Conservation (phyloP, 2,329 filamentous ascomycete genomes). For the Aspergillus novofumigatus region DNA sequence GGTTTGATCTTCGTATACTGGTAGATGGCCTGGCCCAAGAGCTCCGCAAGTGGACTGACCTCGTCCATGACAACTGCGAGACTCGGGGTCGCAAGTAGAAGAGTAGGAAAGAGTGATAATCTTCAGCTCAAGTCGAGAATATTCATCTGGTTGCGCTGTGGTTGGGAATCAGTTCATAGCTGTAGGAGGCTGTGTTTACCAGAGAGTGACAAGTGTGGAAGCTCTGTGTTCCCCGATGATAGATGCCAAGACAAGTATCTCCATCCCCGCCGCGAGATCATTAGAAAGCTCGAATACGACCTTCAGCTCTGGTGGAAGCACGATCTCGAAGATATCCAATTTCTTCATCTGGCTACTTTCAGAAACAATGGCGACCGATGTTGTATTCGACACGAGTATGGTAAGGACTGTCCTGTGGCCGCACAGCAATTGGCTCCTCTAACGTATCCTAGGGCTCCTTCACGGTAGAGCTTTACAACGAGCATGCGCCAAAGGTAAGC, state of each 20-base stretch:
- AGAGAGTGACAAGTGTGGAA: background rate
- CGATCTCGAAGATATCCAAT: background rate
- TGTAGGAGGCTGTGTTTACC: background rate
- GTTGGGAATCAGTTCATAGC: constrained; percentile 8
- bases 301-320: background rate
- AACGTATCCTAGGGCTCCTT: constrained; percentile 64
- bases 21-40: constrained; percentile 40
- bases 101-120: background rate
- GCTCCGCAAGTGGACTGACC: constrained; percentile 34
- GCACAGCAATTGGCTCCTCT: constrained; percentile 3
- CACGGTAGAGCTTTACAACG: constrained; percentile 81
- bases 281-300: constrained; percentile 9
- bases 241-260: constrained; percentile 20
- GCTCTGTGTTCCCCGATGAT: constrained; percentile 6
- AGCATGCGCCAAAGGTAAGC: constrained; percentile 70
- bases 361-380: constrained; percentile 65
- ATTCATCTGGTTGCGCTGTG: background rate
- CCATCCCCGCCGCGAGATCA: constrained; percentile 9
- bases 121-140: background rate
- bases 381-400: constrained; percentile 82
- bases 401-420: constrained; percentile 45
- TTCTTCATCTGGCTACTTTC: background rate
- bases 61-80: constrained; percentile 25
- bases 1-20: constrained; percentile 42
- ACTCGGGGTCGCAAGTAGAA: background rate